phyloP scores from a whole-genome alignment of 2,329 filamentous ascomycete species.

The Fusarium mexicanum region DNA sequence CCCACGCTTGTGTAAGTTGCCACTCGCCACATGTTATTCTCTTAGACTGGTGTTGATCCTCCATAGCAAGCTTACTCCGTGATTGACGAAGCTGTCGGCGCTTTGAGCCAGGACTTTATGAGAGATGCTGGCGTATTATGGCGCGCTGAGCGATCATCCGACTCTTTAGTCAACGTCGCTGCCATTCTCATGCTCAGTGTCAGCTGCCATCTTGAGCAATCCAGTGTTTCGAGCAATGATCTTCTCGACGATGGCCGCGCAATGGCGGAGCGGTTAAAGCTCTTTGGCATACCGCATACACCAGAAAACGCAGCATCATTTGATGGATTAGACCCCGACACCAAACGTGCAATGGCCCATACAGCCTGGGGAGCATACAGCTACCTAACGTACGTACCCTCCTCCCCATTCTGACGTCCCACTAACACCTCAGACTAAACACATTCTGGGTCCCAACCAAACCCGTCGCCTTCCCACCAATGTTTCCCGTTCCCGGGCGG shows the following conservation, averaged over 20 bases:
- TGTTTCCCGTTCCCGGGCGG: slow-evolving; percentile 22
- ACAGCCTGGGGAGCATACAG: slow-evolving; percentile 24
- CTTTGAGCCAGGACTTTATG: slow-evolving; percentile 17
- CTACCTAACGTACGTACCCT: slow-evolving; percentile 17
- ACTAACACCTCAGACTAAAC: slow-evolving; percentile 10
- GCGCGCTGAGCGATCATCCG: slow-evolving; percentile 24
- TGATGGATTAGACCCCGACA: not conserved
- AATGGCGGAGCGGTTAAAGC: slow-evolving; percentile 17
- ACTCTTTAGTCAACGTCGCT: slow-evolving; percentile 25
- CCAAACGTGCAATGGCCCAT: slow-evolving; percentile 7
- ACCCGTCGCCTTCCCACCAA: slow-evolving; percentile 19
- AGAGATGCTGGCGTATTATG: slow-evolving; percentile 16
- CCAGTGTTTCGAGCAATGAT: slow-evolving; percentile 1
- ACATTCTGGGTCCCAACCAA: slow-evolving; percentile 13
- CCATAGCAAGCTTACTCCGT: slow-evolving; percentile 17
- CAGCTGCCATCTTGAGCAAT: slow-evolving; percentile 10
- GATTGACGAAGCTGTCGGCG: slow-evolving; percentile 3
- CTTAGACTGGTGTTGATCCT: not conserved
- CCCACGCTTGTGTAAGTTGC: slow-evolving; percentile 45
- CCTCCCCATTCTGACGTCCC: accelerated
- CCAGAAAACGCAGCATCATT: slow-evolving; percentile 18
- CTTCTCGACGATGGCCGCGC: slow-evolving; percentile 8
- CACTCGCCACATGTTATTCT: not conserved
- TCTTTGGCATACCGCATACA: slow-evolving; percentile 11
- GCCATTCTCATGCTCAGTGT: slow-evolving; percentile 23